Evolutionary conservation across 1,139 yeast species (phyloP).

Genomic region (Yamadazyma blattariae): DNA sequence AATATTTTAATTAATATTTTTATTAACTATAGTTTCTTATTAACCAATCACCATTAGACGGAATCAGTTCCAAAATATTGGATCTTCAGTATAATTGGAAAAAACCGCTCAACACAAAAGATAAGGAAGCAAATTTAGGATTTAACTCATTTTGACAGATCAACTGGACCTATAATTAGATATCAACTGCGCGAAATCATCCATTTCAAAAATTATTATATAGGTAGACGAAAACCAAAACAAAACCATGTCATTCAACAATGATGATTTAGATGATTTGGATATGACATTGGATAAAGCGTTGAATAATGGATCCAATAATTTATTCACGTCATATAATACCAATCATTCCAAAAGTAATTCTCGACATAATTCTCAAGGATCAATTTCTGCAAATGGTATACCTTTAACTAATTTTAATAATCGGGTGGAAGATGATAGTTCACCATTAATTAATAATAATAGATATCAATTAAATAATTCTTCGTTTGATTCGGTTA

Average conservation of each 20-base stretch:
- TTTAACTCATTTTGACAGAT: too few relatives aligned
- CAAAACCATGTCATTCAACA: constrained; percentile 1
- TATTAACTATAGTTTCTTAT: too few relatives aligned
- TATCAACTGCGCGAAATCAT: too few relatives aligned
- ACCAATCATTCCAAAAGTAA: constrained; percentile 7
- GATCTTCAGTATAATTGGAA: too few relatives aligned
- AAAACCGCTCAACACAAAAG: too few relatives aligned
- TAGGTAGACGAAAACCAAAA: too few relatives aligned
- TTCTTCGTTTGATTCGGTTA: constrained; percentile 21
- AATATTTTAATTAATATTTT: too few relatives aligned
- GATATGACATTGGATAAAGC: constrained; percentile 45
- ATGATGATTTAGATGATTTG: constrained; percentile 33
- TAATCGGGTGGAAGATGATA: constrained; percentile 14
- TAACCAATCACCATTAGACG: too few relatives aligned
- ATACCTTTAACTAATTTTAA: constrained; percentile 25
- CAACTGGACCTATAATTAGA: too few relatives aligned
- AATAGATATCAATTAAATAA: constrained; percentile 13
- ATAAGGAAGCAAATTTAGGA: too few relatives aligned
- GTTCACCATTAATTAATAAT: constrained; percentile 26
- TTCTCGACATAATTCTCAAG: constrained; percentile 24
- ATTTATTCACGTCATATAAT: constrained; percentile 15
- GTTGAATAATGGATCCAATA: constrained; percentile 36
- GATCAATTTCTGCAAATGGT: constrained; percentile 21
- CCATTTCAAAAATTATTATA: too few relatives aligned
- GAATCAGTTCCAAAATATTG: too few relatives aligned